Conservation (phyloP, 2,329 filamentous ascomycete species). For the Elsinoe arachidis region DNA sequence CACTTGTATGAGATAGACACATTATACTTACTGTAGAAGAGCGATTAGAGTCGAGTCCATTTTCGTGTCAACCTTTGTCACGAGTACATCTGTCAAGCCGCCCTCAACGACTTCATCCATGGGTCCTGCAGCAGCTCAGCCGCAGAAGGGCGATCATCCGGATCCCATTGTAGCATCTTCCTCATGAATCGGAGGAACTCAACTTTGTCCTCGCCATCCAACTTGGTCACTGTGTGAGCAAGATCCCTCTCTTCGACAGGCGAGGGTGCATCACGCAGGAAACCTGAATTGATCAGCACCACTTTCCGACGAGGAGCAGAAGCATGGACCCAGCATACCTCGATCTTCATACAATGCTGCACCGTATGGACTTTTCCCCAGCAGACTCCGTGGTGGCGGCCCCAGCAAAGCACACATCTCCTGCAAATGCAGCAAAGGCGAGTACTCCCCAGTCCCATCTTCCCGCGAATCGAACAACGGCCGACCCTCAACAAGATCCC, state of each 20-base stretch:
- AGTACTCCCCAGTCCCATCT: background rate
- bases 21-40: no score
- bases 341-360: conserved; percentile 9
- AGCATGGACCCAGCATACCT: background rate
- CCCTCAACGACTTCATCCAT: background rate
- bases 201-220: background rate
- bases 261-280: background rate
- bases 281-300: background rate
- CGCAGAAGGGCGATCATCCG: conserved; percentile 20
- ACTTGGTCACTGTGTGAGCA: background rate
- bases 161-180: conserved; percentile 33
- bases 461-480: background rate
- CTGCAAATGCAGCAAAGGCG: background rate
- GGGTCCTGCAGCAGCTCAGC: conserved; percentile 20
- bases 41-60: no score
- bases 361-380: conserved; percentile 9
- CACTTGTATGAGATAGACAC: no score
- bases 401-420: conserved; percentile 20
- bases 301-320: background rate
- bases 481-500: background rate
- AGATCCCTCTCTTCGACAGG: background rate
- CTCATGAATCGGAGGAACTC: conserved; percentile 27
- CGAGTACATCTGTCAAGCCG: background rate
- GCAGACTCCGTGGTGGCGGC: conserved; percentile 17
- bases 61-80: no score